phyloP scores from a whole-genome alignment of 139 green algal species.

The Desmodesmus armatus region DNA sequence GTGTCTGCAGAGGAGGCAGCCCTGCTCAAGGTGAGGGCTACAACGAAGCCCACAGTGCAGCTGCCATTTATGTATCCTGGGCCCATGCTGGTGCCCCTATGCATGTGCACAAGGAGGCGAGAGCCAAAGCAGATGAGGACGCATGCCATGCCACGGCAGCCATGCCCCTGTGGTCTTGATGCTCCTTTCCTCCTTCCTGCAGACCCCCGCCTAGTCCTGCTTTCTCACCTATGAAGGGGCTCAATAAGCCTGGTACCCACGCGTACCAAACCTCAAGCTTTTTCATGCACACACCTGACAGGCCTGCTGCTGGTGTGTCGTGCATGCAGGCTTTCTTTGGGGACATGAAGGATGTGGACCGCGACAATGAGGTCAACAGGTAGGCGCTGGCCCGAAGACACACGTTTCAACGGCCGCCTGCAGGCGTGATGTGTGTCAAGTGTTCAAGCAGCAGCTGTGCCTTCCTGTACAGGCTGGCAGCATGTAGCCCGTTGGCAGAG shows the following conservation, averaged over 20 bases:
- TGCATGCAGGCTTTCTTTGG: constrained; percentile 79
- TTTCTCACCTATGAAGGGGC: not conserved
- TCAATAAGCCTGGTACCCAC: not conserved
- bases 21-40: constrained; percentile 29
- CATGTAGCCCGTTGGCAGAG: too few species aligned
- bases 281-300: not conserved
- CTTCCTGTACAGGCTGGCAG: too few species aligned
- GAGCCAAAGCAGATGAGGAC: too few species aligned
- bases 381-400: not conserved
- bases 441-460: not conserved
- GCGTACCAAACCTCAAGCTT: not conserved
- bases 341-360: constrained; percentile 90
- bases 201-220: too few species aligned
- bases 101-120: too few species aligned
- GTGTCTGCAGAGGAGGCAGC: too few species aligned
- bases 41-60: not conserved
- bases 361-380: constrained; percentile 93
- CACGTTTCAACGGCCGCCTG: not conserved
- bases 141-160: too few species aligned
- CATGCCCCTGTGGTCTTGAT: too few species aligned
- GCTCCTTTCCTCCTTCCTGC: too few species aligned
- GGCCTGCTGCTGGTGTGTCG: not conserved
- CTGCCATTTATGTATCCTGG: too few species aligned
- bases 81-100: too few species aligned
- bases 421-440: not conserved